Conservation (phyloP, 2,329 filamentous ascomycete genomes). For the Fusarium setosum region DNA sequence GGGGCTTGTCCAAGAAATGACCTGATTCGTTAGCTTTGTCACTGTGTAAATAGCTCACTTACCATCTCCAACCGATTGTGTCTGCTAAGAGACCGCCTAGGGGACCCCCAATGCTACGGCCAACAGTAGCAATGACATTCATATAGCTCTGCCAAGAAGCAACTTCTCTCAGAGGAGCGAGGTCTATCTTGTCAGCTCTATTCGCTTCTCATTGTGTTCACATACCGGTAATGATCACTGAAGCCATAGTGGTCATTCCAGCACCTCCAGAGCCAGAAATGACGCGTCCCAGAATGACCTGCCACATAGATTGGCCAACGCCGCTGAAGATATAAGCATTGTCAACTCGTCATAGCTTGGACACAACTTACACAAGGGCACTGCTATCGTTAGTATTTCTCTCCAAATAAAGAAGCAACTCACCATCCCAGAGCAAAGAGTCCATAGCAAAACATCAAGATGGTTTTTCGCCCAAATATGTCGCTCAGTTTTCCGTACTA, state of each 20-base stretch:
- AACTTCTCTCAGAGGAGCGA: conserved; percentile 63
- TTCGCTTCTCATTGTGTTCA: not conserved
- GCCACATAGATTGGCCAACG: conserved; percentile 56
- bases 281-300: conserved; percentile 62
- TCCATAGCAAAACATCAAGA: conserved; percentile 42
- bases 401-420: conserved; percentile 23
- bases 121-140: conserved; percentile 63
- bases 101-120: conserved; percentile 63
- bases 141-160: conserved; percentile 65
- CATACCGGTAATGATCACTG: conserved; percentile 63
- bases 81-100: conserved; percentile 71
- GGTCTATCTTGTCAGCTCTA: conserved; percentile 47
- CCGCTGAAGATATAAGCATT: conserved; percentile 43
- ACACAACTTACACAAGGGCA: conserved; percentile 28
- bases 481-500: conserved; percentile 47
- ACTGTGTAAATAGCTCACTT: not conserved
- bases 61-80: conserved; percentile 71
- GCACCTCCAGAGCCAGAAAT: conserved; percentile 64
- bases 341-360: rapidly evolving
- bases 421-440: conserved; percentile 51
- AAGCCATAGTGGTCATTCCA: conserved; percentile 62
- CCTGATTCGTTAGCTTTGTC: conserved; percentile 29
- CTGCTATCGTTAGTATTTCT: conserved; percentile 3
- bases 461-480: conserved; percentile 42
- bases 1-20: conserved; percentile 71